Conservation (phyloP, 352 stramenopile species). For the Phytophthora lateralis region DNA sequence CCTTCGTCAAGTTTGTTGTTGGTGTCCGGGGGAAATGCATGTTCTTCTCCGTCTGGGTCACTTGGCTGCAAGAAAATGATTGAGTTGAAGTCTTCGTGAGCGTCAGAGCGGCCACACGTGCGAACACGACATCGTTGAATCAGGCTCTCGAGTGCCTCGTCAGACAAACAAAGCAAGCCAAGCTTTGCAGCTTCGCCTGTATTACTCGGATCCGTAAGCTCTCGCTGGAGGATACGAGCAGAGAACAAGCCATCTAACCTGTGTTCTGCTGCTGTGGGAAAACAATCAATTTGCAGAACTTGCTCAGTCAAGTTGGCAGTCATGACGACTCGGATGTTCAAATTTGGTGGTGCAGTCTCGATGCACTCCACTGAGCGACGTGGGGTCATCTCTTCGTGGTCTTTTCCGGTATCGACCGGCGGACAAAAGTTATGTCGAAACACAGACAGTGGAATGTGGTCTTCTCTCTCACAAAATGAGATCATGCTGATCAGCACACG, state of each 20-base stretch:
- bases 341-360: constrained; percentile 1
- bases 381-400: not conserved
- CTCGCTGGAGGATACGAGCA: constrained; percentile 10
- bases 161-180: constrained; percentile 25
- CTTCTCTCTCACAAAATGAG: constrained; percentile 17
- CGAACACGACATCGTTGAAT: constrained; percentile 36
- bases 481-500: constrained; percentile 18
- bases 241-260: constrained; percentile 1
- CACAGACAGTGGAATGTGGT: constrained; percentile 18
- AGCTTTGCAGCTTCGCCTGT: not conserved
- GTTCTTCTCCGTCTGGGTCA: not conserved
- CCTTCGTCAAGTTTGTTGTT: not conserved
- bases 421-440: constrained; percentile 2
- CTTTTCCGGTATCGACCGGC: not conserved
- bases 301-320: constrained; percentile 22
- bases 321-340: constrained; percentile 14
- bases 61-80: constrained; percentile 18
- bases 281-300: constrained; percentile 27
- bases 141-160: constrained; percentile 21
- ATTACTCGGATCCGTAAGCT: constrained; percentile 13
- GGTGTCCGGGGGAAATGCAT: not conserved
- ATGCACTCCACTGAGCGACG: not conserved
- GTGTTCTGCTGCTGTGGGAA: not conserved
- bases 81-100: constrained; percentile 3
- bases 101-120: constrained; percentile 8